Conservation (phyloP, 352 stramenopile species). For the Chrysophaeum taylorii region DNA sequence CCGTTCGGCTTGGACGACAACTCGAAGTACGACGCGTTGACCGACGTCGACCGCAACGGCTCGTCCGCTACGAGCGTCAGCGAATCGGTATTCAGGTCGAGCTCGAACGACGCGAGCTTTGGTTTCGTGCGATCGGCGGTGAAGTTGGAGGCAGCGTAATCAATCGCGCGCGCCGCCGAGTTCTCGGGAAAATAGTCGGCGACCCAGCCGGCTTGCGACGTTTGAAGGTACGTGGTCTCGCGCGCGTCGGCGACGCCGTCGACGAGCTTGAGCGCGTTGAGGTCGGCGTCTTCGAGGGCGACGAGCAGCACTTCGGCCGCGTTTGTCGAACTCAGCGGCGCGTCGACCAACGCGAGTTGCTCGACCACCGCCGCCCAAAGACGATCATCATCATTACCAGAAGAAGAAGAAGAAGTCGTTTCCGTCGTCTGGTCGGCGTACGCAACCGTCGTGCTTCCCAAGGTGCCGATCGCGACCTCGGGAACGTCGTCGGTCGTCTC, state of each 20-base stretch:
- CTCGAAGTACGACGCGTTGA: constrained; percentile 13
- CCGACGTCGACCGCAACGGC: background rate
- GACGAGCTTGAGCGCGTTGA: background rate
- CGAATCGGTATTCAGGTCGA: constrained; percentile 13
- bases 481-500: background rate
- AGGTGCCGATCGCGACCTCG: background rate
- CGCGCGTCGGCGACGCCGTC: background rate
- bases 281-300: background rate
- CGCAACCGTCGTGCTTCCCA: background rate
- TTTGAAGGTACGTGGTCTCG: background rate
- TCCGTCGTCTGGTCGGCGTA: background rate
- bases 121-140: constrained; percentile 9
- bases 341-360: background rate
- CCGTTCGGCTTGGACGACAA: background rate
- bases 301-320: background rate
- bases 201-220: background rate
- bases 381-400: no score
- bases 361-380: no score
- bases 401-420: background rate
- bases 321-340: background rate
- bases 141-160: background rate
- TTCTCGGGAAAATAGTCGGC: background rate
- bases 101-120: background rate
- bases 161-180: background rate
- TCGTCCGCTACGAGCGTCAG: constrained; percentile 18